A percentile compares a stretch with the other conserved stretches of the same genome.
Evolutionary conservation across 2,329 filamentous ascomycete species (phyloP).

Genomic region (Botryotinia narcissicola): DNA sequence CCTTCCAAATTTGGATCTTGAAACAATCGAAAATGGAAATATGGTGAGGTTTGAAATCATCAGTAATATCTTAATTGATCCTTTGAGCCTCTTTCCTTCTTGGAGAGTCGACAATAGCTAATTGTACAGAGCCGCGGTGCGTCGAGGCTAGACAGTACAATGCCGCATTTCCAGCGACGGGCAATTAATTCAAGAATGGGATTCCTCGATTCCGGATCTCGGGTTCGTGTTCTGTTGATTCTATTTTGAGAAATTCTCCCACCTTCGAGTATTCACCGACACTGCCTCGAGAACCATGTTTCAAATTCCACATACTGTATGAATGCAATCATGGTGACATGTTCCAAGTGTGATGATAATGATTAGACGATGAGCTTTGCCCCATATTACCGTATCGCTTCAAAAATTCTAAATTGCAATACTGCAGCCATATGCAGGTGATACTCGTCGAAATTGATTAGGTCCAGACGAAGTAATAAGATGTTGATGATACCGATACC

Average conservation of each 20-base stretch:
- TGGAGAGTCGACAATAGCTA: not conserved
- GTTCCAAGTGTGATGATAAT: not conserved
- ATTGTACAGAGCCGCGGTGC: not conserved
- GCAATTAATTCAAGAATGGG: not conserved
- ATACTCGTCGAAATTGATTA: not conserved
- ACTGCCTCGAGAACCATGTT: constrained; percentile 17
- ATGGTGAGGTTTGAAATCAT: constrained; percentile 14
- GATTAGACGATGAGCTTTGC: not conserved
- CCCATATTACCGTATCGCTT: constrained; percentile 2
- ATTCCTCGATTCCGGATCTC: constrained; percentile 7
- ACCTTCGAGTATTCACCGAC: constrained; percentile 14
- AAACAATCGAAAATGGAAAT: constrained; percentile 17
- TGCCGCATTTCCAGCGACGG: constrained; percentile 7
- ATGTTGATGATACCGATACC: not conserved
- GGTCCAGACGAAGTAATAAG: not conserved
- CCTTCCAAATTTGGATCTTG: constrained; percentile 15
- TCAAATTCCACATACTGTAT: constrained; percentile 1
- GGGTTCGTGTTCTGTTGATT: not conserved
- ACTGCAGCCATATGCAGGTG: not conserved
- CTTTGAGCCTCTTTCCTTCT: constrained; percentile 16
- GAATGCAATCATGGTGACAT: constrained; percentile 1
- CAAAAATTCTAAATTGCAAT: not conserved
- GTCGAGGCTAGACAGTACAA: constrained; percentile 1
- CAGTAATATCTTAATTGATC: constrained; percentile 17
- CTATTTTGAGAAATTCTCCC: constrained; percentile 16